Percentiles rank a stretch among this genome's conserved stretches.
phyloP scores from a whole-genome alignment of 805 yeast genomes.

The Metschnikowia baotianmanensis region DNA sequence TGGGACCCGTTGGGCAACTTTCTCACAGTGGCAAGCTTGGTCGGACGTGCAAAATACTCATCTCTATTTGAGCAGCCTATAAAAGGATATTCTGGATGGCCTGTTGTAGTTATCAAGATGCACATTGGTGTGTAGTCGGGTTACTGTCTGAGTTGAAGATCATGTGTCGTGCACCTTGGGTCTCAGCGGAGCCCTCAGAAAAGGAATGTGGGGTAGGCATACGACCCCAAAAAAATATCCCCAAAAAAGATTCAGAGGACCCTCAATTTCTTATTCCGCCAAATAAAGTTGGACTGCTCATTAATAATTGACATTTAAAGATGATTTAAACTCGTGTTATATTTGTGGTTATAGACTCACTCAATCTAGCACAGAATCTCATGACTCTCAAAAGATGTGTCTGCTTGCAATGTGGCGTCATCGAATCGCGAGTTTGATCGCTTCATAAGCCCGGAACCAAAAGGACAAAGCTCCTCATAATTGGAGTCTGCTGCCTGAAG shows the following conservation, averaged over 20 bases:
- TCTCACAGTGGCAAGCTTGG: conserved; percentile 51
- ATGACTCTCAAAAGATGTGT: conserved; percentile 16
- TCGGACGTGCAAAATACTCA: conserved; percentile 74
- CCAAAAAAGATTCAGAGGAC: no score
- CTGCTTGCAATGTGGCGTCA: conserved; percentile 12
- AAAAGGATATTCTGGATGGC: conserved; percentile 72
- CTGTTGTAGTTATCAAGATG: conserved; percentile 63
- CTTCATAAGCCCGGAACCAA: conserved; percentile 5
- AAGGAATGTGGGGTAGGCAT: conserved; percentile 4
- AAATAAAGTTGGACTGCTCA: no score
- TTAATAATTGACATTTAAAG: no score
- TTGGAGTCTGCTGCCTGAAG: conserved; percentile 6
- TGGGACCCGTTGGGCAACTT: conserved; percentile 29
- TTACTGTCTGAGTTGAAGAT: neutral
- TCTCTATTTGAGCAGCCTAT: conserved; percentile 83
- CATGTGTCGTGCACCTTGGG: conserved; percentile 2
- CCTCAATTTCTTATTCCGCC: no score
- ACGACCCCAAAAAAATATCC: no score
- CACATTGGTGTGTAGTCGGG: conserved; percentile 57
- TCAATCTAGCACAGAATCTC: conserved; percentile 14
- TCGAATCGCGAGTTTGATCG: conserved; percentile 8
- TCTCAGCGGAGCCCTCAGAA: neutral
- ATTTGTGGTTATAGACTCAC: neutral
- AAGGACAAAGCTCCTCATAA: conserved; percentile 5
- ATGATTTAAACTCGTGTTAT: conserved; percentile 1